These are phyloP conservation scores for Capronia americana DNA, from an alignment of 2,329 filamentous ascomycete species.

Conservation along the genomic window DNA sequence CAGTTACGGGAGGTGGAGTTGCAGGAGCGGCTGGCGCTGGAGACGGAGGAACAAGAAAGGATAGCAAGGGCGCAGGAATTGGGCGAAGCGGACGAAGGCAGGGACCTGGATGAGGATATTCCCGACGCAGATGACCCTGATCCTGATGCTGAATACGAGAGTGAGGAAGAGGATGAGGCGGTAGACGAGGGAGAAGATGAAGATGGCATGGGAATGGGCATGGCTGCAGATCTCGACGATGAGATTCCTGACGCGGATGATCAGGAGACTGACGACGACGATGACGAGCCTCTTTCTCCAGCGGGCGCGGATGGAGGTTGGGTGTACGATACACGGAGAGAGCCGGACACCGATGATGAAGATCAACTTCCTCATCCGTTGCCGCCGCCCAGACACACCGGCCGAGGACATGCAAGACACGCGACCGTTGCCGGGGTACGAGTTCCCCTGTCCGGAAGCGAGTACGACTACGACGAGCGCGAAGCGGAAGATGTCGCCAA, in stretches of 20 bases:
- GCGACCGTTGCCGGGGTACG: constrained; percentile 29
- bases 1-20: constrained; percentile 77
- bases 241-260: constrained; percentile 60
- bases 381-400: background rate
- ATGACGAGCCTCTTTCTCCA: constrained; percentile 47
- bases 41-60: constrained; percentile 49
- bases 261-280: constrained; percentile 45
- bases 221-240: constrained; percentile 50
- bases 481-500: constrained; percentile 58
- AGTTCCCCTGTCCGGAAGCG: constrained; percentile 27
- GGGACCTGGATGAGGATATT: constrained; percentile 56
- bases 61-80: constrained; percentile 48
- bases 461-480: constrained; percentile 61
- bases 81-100: constrained; percentile 43
- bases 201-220: constrained; percentile 43
- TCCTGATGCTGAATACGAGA: constrained; percentile 50
- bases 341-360: constrained; percentile 35
- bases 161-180: constrained; percentile 47
- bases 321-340: constrained; percentile 38
- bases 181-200: constrained; percentile 58
- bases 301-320: constrained; percentile 38
- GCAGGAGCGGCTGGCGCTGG: constrained; percentile 53
- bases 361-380: constrained; percentile 19
- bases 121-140: constrained; percentile 52
- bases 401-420: constrained; percentile 4